Evolutionary conservation across 345 rosid species (phyloP), one percentile per base, ranked within the genome.

Genomic region (Salix brachista): DNA sequence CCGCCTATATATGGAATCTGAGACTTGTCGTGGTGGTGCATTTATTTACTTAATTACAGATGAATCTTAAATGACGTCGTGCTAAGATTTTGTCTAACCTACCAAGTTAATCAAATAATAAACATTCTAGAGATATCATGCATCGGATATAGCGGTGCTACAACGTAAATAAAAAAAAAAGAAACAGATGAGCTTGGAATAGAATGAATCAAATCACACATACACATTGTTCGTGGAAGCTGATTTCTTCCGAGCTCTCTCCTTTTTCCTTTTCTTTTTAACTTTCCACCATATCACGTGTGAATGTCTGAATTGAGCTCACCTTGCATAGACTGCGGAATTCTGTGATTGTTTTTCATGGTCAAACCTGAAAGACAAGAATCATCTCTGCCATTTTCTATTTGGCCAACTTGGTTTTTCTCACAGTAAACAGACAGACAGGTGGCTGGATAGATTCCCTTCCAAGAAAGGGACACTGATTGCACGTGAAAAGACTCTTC

Each of bases 391-490:
- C 5, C 37, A 5, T 36, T 5, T 36, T 36, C 37, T 36, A 36
- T 36, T 36, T 36, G 37, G 62, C 12, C 48, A 16, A 70, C 13
- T 34, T 17, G 44, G 21, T n/a, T 23, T 23, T 1, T 36, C 37
- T 36, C 37, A 36, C 4, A 36, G 52, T 5, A 26, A 10, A 34
- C 5, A 34, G 3, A 34, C 5, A 10, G 39, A 41, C 2, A 7
- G 6, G 9, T 6, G 19, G 4, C 9, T 1, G 4, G 26, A 5
- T 48, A 52, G 78, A 80, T 79, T 79, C 75, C 60, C 34, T 64
- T 62, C n/a, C 58, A 50, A 48, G 75, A 69, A 74, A 74, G 18
- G 28, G 75, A 70, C 71, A 50, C n/a, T 30, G 12, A 61, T 23
- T 17, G 62, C 36, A 73, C 58, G 77, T 73, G 73, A 78, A 6